Evolutionary conservation across 2,329 filamentous ascomycete genomes (phyloP), one percentile per base, ranked within the genome.

Genomic region (Pseudogymnoascus sp.): DNA sequence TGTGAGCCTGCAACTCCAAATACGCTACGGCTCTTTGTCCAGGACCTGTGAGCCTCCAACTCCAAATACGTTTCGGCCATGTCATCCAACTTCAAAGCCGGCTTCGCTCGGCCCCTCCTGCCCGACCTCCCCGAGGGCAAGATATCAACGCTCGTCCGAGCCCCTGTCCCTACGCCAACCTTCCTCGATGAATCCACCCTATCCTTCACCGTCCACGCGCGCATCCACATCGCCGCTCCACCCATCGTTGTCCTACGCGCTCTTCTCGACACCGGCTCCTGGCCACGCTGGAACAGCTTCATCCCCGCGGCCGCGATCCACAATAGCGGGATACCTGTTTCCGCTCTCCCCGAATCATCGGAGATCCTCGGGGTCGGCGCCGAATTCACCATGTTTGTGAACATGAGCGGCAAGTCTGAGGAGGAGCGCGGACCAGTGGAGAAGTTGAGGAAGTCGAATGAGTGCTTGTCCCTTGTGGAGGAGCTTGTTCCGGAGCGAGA

Each of bases 291-390:
- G 70, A 79, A 80, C 38, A 84, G 81, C 3, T 87, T 87, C 70
- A 86, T 86, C 71, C 84, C 85, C 42, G 82, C 84, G 76, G 83
- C 83, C 16, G 75, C 76, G 14, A 79, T 87, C 40, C 77, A 79
- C 0, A 84, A 85, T 65, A 76, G 81, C 23, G 60, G 8, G 23
- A 36, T 3, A n/a, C 61, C 21, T 40, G 16, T 7, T 18, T n/a
- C 11, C 16, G 43, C 5, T 7, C 61, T 36, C 5, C n/a, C 31
- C n/a, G 66, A 63, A 1, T 63, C 61, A n/a, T 53, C 63, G 25
- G 61, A 60, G 16, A 16, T n/a, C n/a, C 60, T 53, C 4, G 70
- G 70, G 2, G 65, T 59, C 1, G 23, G 23, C 12, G 60, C 37
- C 0, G 60, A 31, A 1, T 65, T 70, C 38, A 65, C 69, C 25